Evolutionary conservation across 108 stramenopile species (phyloP).

Genomic region (Bacterosira constricta): DNA sequence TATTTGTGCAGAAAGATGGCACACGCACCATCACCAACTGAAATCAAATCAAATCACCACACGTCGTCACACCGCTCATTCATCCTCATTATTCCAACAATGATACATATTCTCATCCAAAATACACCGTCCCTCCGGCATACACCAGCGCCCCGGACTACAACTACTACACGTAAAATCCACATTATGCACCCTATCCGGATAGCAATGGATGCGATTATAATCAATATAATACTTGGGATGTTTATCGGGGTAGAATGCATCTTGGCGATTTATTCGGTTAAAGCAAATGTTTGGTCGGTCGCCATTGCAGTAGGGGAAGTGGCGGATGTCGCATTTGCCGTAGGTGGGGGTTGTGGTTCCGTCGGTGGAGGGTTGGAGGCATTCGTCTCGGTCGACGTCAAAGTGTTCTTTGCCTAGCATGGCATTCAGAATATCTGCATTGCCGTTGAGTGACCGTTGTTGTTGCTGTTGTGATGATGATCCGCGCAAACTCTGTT

Average conservation of each 20-base stretch:
- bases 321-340: conserved; percentile 44
- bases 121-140: conserved; percentile 49
- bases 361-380: background rate
- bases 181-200: conserved; percentile 33
- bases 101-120: conserved; percentile 44
- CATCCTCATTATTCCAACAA: conserved; percentile 30
- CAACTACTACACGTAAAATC: conserved; percentile 53
- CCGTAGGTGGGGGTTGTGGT: conserved; percentile 30
- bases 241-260: conserved; percentile 55
- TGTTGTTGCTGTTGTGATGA: background rate
- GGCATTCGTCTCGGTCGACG: conserved; percentile 37
- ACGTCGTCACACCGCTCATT: too few relatives aligned
- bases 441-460: conserved; percentile 17
- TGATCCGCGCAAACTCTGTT: conserved; percentile 24
- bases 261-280: conserved; percentile 54
- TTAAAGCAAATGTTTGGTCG: conserved; percentile 54
- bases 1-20: too few relatives aligned
- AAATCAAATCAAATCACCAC: too few relatives aligned
- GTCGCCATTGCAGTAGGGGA: conserved; percentile 47
- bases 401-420: conserved; percentile 41
- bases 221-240: conserved; percentile 59
- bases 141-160: conserved; percentile 50
- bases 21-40: too few relatives aligned
- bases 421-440: conserved; percentile 40
- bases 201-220: conserved; percentile 52